phyloP scores from a whole-genome alignment of 2,329 filamentous ascomycete genomes.

The Xylariaceae sp. region DNA sequence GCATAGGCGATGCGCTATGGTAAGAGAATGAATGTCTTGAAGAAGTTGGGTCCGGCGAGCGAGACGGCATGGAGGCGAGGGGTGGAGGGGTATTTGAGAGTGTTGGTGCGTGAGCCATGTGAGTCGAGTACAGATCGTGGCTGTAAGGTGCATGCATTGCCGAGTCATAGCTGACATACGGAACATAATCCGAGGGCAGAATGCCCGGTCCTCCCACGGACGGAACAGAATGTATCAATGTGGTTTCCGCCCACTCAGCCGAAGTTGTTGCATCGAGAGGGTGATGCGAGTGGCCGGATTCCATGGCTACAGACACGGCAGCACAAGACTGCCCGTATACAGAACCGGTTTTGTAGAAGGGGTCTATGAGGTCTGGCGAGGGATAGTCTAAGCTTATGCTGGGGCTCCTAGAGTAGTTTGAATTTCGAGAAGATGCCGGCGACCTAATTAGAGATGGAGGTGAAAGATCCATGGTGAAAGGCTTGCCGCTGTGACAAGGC shows the following conservation, averaged over 20 bases:
- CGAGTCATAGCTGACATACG: conserved; percentile 55
- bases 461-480: conserved; percentile 53
- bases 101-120: conserved; percentile 42
- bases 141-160: conserved; percentile 50
- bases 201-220: conserved; percentile 52
- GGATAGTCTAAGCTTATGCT: conserved; percentile 51
- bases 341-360: conserved; percentile 51
- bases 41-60: conserved; percentile 39
- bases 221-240: conserved; percentile 48
- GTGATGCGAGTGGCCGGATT: conserved; percentile 46
- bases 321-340: conserved; percentile 50
- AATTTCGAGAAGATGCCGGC: conserved; percentile 51
- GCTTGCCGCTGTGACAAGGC: conserved; percentile 12
- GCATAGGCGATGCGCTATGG: conserved; percentile 40
- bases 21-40: conserved; percentile 43
- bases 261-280: conserved; percentile 50
- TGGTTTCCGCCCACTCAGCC: conserved; percentile 50
- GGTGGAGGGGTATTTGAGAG: conserved; percentile 36
- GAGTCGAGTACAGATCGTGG: conserved; percentile 53
- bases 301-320: conserved; percentile 44
- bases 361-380: conserved; percentile 51
- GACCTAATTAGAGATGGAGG: conserved; percentile 55
- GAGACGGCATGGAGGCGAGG: conserved; percentile 39
- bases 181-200: conserved; percentile 57
- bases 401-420: conserved; percentile 50